Conservation (phyloP, 768 basidiomycete genomes). For the Agaricus sinodeliciosus region DNA sequence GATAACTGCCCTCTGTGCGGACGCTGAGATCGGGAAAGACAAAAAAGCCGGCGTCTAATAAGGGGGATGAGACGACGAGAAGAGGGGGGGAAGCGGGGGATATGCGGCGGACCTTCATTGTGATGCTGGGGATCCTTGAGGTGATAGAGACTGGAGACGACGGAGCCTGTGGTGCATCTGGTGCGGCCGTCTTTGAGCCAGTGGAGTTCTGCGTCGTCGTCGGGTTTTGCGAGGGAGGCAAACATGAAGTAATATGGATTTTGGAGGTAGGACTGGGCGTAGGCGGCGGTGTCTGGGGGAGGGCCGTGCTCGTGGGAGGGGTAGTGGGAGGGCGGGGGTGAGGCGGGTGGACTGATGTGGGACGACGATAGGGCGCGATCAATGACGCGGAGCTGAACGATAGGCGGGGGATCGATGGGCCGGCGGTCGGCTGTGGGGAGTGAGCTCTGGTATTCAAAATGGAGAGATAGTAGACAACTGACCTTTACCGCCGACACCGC, state of each 20-base stretch:
- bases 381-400: conserved; percentile 88
- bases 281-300: conserved; percentile 27
- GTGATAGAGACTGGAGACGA: conserved; percentile 88
- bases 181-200: conserved; percentile 87
- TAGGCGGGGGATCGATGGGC: conserved; percentile 94
- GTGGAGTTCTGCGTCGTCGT: conserved; percentile 85
- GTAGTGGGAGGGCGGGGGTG: background rate
- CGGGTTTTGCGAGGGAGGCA: conserved; percentile 82
- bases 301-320: conserved; percentile 17
- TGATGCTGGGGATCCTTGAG: conserved; percentile 64
- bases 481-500: conserved; percentile 81
- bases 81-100: background rate
- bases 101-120: conserved; percentile 31
- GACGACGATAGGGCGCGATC: conserved; percentile 37
- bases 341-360: conserved; percentile 6
- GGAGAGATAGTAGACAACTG: no score
- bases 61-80: conserved; percentile 16
- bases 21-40: conserved; percentile 95
- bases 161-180: conserved; percentile 84
- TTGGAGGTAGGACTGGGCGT: conserved; percentile 65
- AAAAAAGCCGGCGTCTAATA: conserved; percentile 84
- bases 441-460: no score
- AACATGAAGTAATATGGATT: conserved; percentile 98
- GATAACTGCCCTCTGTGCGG: conserved; percentile 86
- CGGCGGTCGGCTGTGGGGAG: conserved; percentile 84